These are phyloP conservation scores for Macrophomina pseudophaseolina DNA, from an alignment of 2,329 filamentous ascomycete genomes.

Conservation along the genomic window DNA sequence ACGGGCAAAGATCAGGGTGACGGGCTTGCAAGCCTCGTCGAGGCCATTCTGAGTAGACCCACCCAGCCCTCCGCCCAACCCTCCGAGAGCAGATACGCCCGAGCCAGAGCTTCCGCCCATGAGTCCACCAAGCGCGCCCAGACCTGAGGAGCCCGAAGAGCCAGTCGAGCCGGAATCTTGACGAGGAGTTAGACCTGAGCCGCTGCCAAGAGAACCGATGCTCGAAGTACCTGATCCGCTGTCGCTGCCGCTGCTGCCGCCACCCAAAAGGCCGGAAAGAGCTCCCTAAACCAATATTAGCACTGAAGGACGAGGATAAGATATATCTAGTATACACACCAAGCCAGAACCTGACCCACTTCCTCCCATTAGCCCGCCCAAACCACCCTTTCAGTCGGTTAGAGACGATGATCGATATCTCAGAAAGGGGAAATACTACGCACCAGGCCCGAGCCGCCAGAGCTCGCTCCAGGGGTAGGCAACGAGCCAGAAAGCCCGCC, in stretches of 20 bases:
- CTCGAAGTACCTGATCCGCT: conserved; percentile 1
- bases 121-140: not conserved
- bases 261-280: not conserved
- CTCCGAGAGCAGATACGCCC: not conserved
- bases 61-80: conserved; percentile 12
- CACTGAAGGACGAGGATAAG: not conserved
- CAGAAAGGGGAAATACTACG: too few species aligned
- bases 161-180: conserved; percentile 8
- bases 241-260: not conserved
- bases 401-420: too few species aligned
- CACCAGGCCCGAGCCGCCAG: not conserved
- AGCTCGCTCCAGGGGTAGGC: not conserved
- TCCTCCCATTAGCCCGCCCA: too few species aligned
- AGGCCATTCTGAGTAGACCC: conserved; percentile 48
- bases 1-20: conserved; percentile 62
- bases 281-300: not conserved
- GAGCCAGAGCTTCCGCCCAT: conserved; percentile 4
- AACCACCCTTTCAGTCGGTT: too few species aligned
- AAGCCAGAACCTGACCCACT: too few species aligned
- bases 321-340: not conserved
- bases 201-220: not conserved
- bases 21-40: conserved; percentile 49
- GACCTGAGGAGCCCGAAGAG: not conserved
- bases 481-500: not conserved
- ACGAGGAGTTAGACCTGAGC: conserved; percentile 4